Evolutionary conservation across 208 protist species (phyloP).

Genomic region (Trypanosoma scelopori): DNA sequence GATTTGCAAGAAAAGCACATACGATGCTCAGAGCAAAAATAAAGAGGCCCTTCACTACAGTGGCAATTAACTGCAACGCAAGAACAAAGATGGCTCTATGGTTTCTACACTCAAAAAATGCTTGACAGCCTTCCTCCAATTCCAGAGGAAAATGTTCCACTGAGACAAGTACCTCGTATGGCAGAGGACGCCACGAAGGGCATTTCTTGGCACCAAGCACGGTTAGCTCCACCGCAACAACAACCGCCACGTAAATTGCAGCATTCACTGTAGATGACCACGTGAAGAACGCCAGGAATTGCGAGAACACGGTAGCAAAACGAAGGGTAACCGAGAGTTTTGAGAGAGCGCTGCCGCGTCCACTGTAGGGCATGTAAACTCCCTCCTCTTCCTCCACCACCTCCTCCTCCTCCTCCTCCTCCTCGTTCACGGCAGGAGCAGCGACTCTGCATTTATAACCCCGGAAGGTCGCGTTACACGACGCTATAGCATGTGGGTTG

Average conservation of each 20-base stretch:
- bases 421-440: too few relatives aligned
- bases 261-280: conserved; percentile 14
- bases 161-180: background rate
- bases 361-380: background rate
- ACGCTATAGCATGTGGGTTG: background rate
- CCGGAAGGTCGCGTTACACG: background rate
- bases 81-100: background rate
- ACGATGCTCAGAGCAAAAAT: conserved; percentile 10
- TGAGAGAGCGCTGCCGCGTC: background rate
- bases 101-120: background rate
- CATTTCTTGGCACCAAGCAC: background rate
- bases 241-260: conserved; percentile 6
- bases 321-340: background rate
- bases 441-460: background rate
- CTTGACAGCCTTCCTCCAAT: background rate
- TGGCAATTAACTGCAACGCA: background rate
- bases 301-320: conserved; percentile 2
- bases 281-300: conserved; percentile 4
- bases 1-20: background rate
- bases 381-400: background rate
- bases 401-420: background rate
- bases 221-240: conserved; percentile 8
- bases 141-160: background rate
- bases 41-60: background rate
- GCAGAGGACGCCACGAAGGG: background rate